Conservation (phyloP, 805 yeast species). For the Schizosaccharomyces osmophilus region DNA sequence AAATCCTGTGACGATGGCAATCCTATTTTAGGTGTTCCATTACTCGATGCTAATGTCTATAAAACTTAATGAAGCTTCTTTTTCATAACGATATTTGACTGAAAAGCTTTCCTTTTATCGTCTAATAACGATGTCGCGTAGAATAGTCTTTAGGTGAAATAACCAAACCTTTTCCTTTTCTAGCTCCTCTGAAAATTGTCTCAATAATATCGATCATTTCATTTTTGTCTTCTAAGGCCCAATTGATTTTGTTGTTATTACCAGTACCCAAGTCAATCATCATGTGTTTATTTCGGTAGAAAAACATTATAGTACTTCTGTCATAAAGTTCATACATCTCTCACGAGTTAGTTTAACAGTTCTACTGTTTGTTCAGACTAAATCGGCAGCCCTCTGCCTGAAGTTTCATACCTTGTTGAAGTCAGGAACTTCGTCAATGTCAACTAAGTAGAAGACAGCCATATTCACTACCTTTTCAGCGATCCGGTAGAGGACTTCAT, state of each 20-base stretch:
- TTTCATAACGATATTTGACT: too few relatives aligned
- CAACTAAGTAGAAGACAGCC: slow-evolving; percentile 72
- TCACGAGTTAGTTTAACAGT: too few relatives aligned
- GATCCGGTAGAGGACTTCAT: slow-evolving; percentile 53
- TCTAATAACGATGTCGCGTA: slow-evolving; percentile 4
- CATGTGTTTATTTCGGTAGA: slow-evolving; percentile 63
- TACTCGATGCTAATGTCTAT: too few relatives aligned
- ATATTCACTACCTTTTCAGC: slow-evolving; percentile 71
- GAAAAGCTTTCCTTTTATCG: neutral
- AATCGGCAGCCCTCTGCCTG: neutral
- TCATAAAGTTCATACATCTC: slow-evolving; percentile 70
- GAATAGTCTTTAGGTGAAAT: slow-evolving; percentile 36
- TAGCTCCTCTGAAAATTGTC: slow-evolving; percentile 71
- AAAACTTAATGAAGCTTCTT: too few relatives aligned
- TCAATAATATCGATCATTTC: slow-evolving; percentile 81
- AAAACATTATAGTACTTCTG: slow-evolving; percentile 82
- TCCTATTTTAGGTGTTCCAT: too few relatives aligned
- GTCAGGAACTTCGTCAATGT: slow-evolving; percentile 70
- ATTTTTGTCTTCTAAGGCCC: slow-evolving; percentile 52
- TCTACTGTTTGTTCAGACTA: too few relatives aligned
- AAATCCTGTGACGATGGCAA: too few relatives aligned
- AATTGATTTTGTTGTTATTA: slow-evolving; percentile 80
- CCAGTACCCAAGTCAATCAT: slow-evolving; percentile 98
- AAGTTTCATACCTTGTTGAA: slow-evolving; percentile 24
- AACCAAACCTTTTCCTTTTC: slow-evolving; percentile 79